phyloP scores from a whole-genome alignment of 441 rosid species.

The Sinapis alba region DNA sequence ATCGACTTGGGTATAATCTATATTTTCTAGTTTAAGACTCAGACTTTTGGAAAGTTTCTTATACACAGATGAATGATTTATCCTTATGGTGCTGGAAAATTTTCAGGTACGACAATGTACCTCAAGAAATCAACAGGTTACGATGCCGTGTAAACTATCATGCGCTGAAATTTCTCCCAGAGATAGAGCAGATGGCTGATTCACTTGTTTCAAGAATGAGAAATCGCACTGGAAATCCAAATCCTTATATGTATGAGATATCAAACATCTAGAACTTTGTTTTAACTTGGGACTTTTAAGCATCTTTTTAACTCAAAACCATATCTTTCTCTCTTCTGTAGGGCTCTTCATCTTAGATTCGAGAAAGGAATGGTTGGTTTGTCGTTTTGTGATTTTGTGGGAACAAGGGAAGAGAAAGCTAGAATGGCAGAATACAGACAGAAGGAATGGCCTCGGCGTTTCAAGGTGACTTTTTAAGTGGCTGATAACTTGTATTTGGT shows the following conservation, averaged over 20 bases:
- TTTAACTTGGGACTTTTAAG: not conserved
- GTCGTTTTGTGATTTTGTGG: constrained; percentile 97
- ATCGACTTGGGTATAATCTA: constrained; percentile 87
- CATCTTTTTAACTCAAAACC: constrained; percentile 7
- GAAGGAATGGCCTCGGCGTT: constrained; percentile 99
- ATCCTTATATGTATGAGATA: constrained; percentile 80
- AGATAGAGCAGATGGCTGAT: constrained; percentile 92
- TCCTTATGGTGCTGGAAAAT: constrained; percentile 25
- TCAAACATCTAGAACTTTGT: constrained; percentile 27
- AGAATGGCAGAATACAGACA: constrained; percentile 91
- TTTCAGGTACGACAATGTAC: constrained; percentile 93
- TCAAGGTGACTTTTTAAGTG: constrained; percentile 58
- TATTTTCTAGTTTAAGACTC: not conserved
- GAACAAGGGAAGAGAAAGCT: constrained; percentile 95
- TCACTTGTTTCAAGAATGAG: constrained; percentile 88
- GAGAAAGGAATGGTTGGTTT: constrained; percentile 99
- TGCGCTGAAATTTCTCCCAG: constrained; percentile 93
- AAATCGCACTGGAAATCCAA: constrained; percentile 86
- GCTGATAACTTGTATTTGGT: not conserved
- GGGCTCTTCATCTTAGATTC: constrained; percentile 99
- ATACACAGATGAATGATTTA: constrained; percentile 13
- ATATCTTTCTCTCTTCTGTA: constrained; percentile 38
- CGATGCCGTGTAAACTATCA: constrained; percentile 99
- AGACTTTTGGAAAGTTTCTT: constrained; percentile 20
- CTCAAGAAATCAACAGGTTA: constrained; percentile 93